Percentiles rank a stretch among this genome's conserved stretches.
Evolutionary conservation across 2,329 filamentous ascomycete genomes (phyloP).

Genomic region (Neodidymelliopsis sp.): DNA sequence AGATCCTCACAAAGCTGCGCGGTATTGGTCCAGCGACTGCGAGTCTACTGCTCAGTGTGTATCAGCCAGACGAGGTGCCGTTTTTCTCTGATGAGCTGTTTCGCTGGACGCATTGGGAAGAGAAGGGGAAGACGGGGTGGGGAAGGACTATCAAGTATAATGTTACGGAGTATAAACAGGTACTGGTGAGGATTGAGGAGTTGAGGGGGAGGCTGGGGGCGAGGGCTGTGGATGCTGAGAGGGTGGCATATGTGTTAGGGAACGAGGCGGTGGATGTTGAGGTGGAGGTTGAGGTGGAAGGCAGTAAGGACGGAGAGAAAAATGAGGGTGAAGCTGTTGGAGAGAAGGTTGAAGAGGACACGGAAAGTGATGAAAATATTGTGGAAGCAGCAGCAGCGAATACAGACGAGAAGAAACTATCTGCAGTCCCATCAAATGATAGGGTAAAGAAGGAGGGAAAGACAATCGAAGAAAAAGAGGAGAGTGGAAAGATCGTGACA

Average conservation of each 20-base stretch:
- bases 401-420: too few species aligned
- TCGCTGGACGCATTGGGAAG: conserved; percentile 70
- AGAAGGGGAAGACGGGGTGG: conserved; percentile 52
- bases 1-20: conserved; percentile 66
- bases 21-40: conserved; percentile 83
- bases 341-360: background rate
- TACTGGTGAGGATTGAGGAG: conserved; percentile 53
- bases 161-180: conserved; percentile 69
- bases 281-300: background rate
- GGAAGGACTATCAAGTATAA: conserved; percentile 71
- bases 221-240: conserved; percentile 70
- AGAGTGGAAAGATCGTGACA: background rate
- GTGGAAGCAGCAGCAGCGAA: background rate
- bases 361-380: background rate
- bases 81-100: conserved; percentile 86
- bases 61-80: conserved; percentile 65
- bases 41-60: conserved; percentile 73
- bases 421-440: too few species aligned
- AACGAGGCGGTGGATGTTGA: conserved; percentile 41
- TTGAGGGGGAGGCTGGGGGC: conserved; percentile 38
- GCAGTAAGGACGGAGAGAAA: background rate
- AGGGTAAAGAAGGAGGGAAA: conserved; percentile 4
- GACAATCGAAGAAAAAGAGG: too few species aligned
- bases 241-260: conserved; percentile 74
- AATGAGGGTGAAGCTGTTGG: background rate